Percentiles rank a stretch among this genome's conserved stretches.
These are phyloP conservation scores for Globisporangium viniferum DNA, from an alignment of 352 stramenopile species.

Conservation along the genomic window DNA sequence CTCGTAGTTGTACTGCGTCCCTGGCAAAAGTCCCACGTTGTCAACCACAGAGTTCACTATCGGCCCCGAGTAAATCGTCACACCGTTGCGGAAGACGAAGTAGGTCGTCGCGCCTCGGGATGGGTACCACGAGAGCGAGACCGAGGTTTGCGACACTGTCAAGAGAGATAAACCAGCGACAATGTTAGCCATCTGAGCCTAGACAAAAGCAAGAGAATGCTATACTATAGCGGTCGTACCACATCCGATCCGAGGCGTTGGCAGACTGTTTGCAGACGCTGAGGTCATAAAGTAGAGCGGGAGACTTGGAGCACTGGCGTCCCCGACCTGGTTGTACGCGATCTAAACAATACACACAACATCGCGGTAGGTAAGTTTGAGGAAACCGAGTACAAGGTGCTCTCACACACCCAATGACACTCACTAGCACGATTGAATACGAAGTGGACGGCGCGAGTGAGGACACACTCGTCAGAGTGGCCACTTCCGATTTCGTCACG, in stretches of 20 bases:
- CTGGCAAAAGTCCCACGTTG: conserved; percentile 9
- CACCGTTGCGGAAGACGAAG: conserved; percentile 29
- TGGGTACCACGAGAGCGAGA: conserved; percentile 43
- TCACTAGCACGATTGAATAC: conserved; percentile 47
- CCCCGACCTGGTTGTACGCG: conserved; percentile 14
- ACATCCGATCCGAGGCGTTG: conserved; percentile 29
- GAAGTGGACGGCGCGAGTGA: conserved; percentile 16
- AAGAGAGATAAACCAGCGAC: background rate
- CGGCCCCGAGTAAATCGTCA: conserved; percentile 8
- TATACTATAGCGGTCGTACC: conserved; percentile 10
- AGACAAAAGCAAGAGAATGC: background rate
- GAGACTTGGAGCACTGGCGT: conserved; percentile 19
- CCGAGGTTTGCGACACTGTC: conserved; percentile 28
- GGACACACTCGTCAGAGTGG: background rate
- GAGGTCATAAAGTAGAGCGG: conserved; percentile 29
- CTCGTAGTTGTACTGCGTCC: conserved; percentile 21
- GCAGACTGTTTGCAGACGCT: conserved; percentile 12
- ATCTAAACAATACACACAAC: conserved; percentile 1
- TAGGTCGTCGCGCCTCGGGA: conserved; percentile 40
- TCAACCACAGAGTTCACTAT: conserved; percentile 8
- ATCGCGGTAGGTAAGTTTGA: background rate
- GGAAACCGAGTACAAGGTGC: background rate
- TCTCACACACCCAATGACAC: background rate
- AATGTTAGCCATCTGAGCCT: background rate
- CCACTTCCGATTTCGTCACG: background rate